Percentiles rank a stretch among this genome's conserved stretches.
Conservation (phyloP, 2,329 filamentous ascomycete species). For the Thelonectria rubi region DNA sequence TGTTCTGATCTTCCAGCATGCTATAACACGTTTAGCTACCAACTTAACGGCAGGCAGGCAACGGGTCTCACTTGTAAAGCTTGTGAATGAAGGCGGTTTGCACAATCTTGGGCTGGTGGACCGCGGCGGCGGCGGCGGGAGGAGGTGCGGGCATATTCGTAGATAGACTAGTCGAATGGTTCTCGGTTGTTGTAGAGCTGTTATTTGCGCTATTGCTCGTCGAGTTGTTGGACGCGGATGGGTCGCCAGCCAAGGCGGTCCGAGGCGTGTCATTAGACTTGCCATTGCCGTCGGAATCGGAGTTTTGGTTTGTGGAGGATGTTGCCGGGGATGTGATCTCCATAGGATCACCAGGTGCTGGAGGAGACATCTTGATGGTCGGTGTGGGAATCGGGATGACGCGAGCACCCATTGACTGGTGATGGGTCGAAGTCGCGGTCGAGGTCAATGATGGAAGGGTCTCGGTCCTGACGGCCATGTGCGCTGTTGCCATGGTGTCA, state of each 20-base stretch:
- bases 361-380: conserved; percentile 67
- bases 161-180: conserved; percentile 36
- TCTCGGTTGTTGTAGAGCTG: conserved; percentile 40
- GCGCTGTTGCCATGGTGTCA: conserved; percentile 50
- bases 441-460: conserved; percentile 56
- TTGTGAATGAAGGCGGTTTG: conserved; percentile 99
- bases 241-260: conserved; percentile 52
- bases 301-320: conserved; percentile 55
- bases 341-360: conserved; percentile 68
- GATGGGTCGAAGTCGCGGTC: conserved; percentile 51
- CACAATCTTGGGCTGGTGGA: conserved; percentile 95
- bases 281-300: conserved; percentile 53
- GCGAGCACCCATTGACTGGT: conserved; percentile 59
- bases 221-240: conserved; percentile 37
- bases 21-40: conserved; percentile 58
- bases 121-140: conserved; percentile 72
- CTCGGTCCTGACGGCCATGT: conserved; percentile 64
- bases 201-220: conserved; percentile 10
- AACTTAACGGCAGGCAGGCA: not conserved
- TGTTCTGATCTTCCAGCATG: conserved; percentile 94
- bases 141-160: conserved; percentile 61
- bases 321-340: conserved; percentile 65
- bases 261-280: conserved; percentile 49
- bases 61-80: conserved; percentile 83
- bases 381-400: conserved; percentile 67